A percentile compares a stretch with the other conserved stretches of the same genome.
Evolutionary conservation across 208 protist species (phyloP).

Genomic region (Wallacemonas sp.): DNA sequence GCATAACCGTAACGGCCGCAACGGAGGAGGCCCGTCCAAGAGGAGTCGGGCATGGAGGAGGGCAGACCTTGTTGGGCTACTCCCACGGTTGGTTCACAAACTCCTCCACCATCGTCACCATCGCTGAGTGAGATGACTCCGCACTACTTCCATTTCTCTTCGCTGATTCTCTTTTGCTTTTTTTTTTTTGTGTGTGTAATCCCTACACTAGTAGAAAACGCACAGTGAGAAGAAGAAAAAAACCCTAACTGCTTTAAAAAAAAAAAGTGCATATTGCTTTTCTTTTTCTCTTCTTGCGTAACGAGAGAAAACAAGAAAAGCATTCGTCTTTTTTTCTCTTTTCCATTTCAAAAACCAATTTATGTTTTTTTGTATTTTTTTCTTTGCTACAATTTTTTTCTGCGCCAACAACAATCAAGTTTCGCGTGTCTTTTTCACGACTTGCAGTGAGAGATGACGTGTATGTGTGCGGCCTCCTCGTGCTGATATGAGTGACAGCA

Average conservation of each 20-base stretch:
- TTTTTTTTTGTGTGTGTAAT: slow-evolving; percentile 11
- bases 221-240: slow-evolving; percentile 4
- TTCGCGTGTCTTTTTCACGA: background rate
- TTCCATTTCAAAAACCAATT: background rate
- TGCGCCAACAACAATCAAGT: background rate
- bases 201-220: slow-evolving; percentile 14
- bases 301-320: background rate
- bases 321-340: background rate
- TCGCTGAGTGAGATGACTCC: background rate
- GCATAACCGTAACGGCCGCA: too few species aligned
- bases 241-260: background rate
- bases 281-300: background rate
- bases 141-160: background rate
- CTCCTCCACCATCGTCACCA: background rate
- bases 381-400: background rate
- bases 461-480: too few species aligned
- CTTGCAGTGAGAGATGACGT: background rate
- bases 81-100: too few species aligned
- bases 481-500: too few species aligned
- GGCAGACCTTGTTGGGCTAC: too few species aligned
- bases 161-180: background rate
- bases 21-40: too few species aligned
- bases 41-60: too few species aligned
- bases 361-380: background rate
- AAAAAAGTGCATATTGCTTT: slow-evolving; percentile 9